phyloP scores from a whole-genome alignment of 805 yeast species.

The Candida tammaniensis region DNA sequence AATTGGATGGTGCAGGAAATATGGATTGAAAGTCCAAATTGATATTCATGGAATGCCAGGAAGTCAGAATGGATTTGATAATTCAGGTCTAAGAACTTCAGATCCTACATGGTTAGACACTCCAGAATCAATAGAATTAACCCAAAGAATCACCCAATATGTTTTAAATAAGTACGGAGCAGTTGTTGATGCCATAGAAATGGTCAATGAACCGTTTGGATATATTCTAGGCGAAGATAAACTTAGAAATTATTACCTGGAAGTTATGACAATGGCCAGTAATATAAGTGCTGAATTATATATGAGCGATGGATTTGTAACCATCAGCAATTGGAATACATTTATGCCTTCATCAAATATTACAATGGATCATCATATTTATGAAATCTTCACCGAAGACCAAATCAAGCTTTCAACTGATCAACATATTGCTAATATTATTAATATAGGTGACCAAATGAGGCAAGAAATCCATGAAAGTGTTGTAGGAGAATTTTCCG shows the following conservation, averaged over 20 bases:
- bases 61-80: slow-evolving; percentile 86
- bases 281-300: slow-evolving; percentile 10
- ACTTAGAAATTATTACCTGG: slow-evolving; percentile 19
- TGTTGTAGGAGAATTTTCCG: slow-evolving; percentile 68
- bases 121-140: slow-evolving; percentile 11
- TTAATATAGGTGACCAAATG: slow-evolving; percentile 24
- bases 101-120: slow-evolving; percentile 15
- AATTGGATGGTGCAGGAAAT: slow-evolving; percentile 60
- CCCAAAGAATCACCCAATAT: slow-evolving; percentile 14
- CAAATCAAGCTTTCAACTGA: slow-evolving; percentile 14
- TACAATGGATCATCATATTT: slow-evolving; percentile 23
- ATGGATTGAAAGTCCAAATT: slow-evolving; percentile 64
- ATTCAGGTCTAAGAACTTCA: slow-evolving; percentile 58
- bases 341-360: slow-evolving; percentile 15
- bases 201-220: slow-evolving; percentile 30
- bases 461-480: slow-evolving; percentile 40
- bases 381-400: slow-evolving; percentile 20
- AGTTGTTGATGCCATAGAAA: slow-evolving; percentile 22
- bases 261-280: slow-evolving; percentile 15
- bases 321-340: slow-evolving; percentile 17
- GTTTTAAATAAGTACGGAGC: slow-evolving; percentile 16
- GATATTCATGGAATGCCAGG: slow-evolving; percentile 84
- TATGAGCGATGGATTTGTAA: slow-evolving; percentile 18
- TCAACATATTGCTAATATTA: slow-evolving; percentile 14
- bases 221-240: slow-evolving; percentile 19